phyloP scores from a whole-genome alignment of 2,329 filamentous ascomycete genomes.

The Monilinia polystroma region DNA sequence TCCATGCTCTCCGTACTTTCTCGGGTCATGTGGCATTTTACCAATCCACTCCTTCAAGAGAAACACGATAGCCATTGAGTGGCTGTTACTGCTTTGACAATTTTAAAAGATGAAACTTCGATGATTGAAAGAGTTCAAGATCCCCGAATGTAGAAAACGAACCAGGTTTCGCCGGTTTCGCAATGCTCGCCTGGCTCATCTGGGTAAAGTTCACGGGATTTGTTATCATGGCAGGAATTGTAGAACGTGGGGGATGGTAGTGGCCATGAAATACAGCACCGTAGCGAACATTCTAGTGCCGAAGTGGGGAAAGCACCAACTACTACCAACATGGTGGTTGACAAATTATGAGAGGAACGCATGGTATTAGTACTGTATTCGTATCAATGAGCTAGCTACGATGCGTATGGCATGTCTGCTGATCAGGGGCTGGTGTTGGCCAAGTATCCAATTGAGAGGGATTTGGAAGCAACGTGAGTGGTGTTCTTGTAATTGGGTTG shows the following conservation, averaged over 20 bases:
- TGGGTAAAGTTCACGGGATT: conserved; percentile 14
- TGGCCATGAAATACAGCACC: conserved; percentile 15
- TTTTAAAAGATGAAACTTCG: background rate
- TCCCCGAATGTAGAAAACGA: background rate
- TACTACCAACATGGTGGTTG: background rate
- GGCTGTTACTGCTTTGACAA: background rate
- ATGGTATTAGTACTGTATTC: background rate
- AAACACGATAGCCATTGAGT: conserved; percentile 11
- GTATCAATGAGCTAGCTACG: background rate
- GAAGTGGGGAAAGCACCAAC: background rate
- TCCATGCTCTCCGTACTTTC: background rate
- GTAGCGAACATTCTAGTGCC: background rate
- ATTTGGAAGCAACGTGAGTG: conserved; percentile 10
- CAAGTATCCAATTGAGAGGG: conserved; percentile 7
- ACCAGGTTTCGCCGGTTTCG: conserved; percentile 11
- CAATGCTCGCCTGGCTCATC: conserved; percentile 7
- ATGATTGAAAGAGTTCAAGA: background rate
- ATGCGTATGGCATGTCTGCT: background rate
- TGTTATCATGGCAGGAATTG: conserved; percentile 8
- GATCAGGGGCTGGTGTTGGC: background rate
- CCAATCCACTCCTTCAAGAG: background rate
- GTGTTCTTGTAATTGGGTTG: background rate
- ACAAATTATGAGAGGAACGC: background rate
- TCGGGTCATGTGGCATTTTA: conserved; percentile 2
- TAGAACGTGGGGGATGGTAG: conserved; percentile 15